Percentiles rank a stretch among this genome's conserved stretches.
phyloP scores from a whole-genome alignment of 2,329 filamentous ascomycete genomes.

The Penicillium vulpinum region DNA sequence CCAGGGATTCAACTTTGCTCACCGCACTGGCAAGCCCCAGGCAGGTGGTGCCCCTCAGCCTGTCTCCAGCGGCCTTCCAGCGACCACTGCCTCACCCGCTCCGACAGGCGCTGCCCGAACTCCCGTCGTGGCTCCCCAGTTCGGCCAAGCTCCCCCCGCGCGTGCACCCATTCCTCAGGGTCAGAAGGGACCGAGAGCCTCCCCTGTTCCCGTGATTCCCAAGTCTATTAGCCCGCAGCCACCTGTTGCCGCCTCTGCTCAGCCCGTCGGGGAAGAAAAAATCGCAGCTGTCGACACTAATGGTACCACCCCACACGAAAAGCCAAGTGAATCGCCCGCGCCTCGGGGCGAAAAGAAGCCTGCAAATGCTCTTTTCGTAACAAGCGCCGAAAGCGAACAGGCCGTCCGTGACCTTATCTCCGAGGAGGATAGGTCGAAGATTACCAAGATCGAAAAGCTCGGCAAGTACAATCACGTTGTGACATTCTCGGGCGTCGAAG shows the following conservation, averaged over 20 bases:
- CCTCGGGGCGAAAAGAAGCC: constrained; percentile 65
- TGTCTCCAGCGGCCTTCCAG: constrained; percentile 29
- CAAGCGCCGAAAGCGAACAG: constrained; percentile 79
- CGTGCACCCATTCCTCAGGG: constrained; percentile 31
- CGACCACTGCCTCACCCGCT: constrained; percentile 38
- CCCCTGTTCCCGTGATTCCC: constrained; percentile 46
- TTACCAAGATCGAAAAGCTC: constrained; percentile 67
- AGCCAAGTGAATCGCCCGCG: constrained; percentile 45
- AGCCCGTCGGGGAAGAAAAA: constrained; percentile 50
- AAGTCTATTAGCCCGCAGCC: constrained; percentile 42
- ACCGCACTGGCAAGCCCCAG: constrained; percentile 80
- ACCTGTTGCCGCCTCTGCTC: constrained; percentile 41
- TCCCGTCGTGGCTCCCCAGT: constrained; percentile 40
- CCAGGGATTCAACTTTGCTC: constrained; percentile 98
- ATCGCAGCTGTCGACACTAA: constrained; percentile 53
- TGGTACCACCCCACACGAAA: constrained; percentile 51
- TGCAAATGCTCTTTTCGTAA: constrained; percentile 85
- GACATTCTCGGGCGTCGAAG: constrained; percentile 75
- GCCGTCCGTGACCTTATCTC: constrained; percentile 78
- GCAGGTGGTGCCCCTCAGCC: constrained; percentile 32
- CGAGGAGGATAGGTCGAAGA: constrained; percentile 79
- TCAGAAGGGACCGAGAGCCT: constrained; percentile 37
- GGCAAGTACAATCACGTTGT: constrained; percentile 77
- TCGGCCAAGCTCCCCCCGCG: constrained; percentile 43
- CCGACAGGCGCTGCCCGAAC: constrained; percentile 40